A percentile compares a stretch with the other conserved stretches of the same genome.
Conservation (phyloP, 805 yeast genomes). For the Candida orba region DNA sequence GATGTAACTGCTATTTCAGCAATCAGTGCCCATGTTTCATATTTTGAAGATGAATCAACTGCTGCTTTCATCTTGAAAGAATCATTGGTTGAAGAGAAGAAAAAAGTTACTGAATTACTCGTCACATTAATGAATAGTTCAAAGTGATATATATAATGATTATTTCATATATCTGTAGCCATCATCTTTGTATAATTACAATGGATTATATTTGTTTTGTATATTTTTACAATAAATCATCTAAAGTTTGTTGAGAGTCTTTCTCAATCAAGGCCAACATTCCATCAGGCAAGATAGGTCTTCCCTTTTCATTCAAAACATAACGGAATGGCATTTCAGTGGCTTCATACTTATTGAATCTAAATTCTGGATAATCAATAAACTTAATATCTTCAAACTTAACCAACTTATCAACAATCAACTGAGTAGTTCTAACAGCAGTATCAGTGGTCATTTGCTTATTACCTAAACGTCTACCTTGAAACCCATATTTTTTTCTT, state of each 20-base stretch:
- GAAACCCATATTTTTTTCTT: slow-evolving; percentile 71
- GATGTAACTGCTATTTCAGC: slow-evolving; percentile 78
- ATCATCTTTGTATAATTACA: too few species aligned
- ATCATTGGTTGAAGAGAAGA: slow-evolving; percentile 27
- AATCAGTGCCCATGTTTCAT: slow-evolving; percentile 80
- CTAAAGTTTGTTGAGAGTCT: slow-evolving; percentile 79
- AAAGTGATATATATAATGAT: neutral
- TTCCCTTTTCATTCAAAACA: slow-evolving; percentile 51
- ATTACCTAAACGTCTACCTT: slow-evolving; percentile 79
- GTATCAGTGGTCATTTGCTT: slow-evolving; percentile 98
- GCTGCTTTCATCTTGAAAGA: slow-evolving; percentile 72
- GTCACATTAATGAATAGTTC: neutral
- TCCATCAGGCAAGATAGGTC: slow-evolving; percentile 86
- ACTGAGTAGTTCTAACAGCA: slow-evolving; percentile 86
- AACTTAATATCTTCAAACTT: slow-evolving; percentile 70
- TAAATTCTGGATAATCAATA: slow-evolving; percentile 90
- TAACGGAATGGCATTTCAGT: slow-evolving; percentile 98
- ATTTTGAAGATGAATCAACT: slow-evolving; percentile 80
- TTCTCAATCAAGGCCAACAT: slow-evolving; percentile 80
- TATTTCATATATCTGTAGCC: too few species aligned
- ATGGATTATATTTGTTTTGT: too few species aligned
- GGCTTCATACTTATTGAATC: slow-evolving; percentile 81
- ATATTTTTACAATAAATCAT: slow-evolving; percentile 40
- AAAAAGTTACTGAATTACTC: slow-evolving; percentile 21
- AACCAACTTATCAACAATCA: slow-evolving; percentile 53